Conservation (phyloP, 2,329 filamentous ascomycete species). For the Colletotrichum lupini region DNA sequence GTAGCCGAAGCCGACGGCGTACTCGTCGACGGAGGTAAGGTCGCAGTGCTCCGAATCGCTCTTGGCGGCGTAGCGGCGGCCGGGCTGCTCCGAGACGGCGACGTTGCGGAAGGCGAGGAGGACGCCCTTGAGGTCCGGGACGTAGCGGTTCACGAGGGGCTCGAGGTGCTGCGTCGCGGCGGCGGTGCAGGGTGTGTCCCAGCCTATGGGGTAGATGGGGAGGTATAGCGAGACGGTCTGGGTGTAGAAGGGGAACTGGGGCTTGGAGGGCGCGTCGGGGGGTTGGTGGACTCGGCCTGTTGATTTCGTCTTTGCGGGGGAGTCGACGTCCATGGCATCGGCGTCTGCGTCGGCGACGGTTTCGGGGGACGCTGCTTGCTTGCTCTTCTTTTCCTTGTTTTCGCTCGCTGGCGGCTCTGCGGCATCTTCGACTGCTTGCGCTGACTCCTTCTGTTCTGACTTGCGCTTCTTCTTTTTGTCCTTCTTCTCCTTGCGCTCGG, state of each 20-base stretch:
- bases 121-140: conserved; percentile 78
- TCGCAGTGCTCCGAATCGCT: conserved; percentile 58
- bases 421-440: conserved; percentile 27
- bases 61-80: conserved; percentile 55
- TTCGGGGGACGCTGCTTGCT: conserved; percentile 39
- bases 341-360: conserved; percentile 37
- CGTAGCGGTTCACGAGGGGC: conserved; percentile 81
- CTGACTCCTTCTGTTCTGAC: conserved; percentile 41
- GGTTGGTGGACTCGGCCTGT: conserved; percentile 49
- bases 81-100: conserved; percentile 70
- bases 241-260: conserved; percentile 77
- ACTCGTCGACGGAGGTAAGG: conserved; percentile 76
- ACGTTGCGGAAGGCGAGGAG: conserved; percentile 79
- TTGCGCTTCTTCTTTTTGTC: conserved; percentile 48
- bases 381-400: conserved; percentile 42
- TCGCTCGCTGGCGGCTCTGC: conserved; percentile 5
- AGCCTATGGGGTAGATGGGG: conserved; percentile 77
- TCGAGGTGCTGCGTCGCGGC: conserved; percentile 80
- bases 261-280: conserved; percentile 50
- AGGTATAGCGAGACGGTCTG: conserved; percentile 86
- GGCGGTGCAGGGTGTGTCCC: conserved; percentile 76
- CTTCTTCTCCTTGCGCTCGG: conserved; percentile 47
- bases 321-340: conserved; percentile 55
- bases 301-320: conserved; percentile 41
- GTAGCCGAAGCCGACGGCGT: conserved; percentile 88